These are phyloP conservation scores for Trichaptum fuscoviolaceum DNA, from an alignment of 768 basidiomycete genomes.

Conservation along the genomic window DNA sequence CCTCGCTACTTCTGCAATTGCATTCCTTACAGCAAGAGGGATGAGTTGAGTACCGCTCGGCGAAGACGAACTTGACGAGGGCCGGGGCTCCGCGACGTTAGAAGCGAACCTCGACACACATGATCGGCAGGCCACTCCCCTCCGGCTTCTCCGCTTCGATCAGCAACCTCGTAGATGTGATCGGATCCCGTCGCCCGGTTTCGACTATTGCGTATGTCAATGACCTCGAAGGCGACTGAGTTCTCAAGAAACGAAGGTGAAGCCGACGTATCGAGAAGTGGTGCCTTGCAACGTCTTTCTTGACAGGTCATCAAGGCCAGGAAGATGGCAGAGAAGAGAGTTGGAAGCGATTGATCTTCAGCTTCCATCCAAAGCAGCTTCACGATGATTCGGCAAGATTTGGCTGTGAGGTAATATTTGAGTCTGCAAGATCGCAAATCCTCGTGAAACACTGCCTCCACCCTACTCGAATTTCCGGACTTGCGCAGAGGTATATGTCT, in stretches of 20 bases:
- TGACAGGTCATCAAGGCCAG: background rate
- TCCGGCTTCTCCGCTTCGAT: background rate
- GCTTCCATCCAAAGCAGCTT: background rate
- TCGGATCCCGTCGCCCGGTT: background rate
- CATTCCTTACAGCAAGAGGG: too few species aligned
- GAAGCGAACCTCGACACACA: too few species aligned
- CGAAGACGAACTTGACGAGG: too few species aligned
- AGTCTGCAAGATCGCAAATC: background rate
- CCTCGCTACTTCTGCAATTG: too few species aligned
- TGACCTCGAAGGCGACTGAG: background rate
- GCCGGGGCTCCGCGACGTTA: too few species aligned
- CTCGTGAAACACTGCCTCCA: background rate
- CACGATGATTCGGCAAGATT: background rate
- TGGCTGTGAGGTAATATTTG: background rate
- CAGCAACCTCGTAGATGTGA: background rate
- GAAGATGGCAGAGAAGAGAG: background rate
- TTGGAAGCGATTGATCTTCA: background rate
- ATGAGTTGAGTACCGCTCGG: too few species aligned
- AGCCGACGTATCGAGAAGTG: background rate
- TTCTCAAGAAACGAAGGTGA: background rate
- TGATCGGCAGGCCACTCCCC: background rate
- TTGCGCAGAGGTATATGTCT: background rate
- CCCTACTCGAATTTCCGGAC: background rate
- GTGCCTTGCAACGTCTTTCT: background rate
- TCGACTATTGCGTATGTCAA: background rate